A percentile compares a stretch with the other conserved stretches of the same genome.
Conservation (phyloP, 495 filamentous ascomycete species). For the Trypethelium eluteriae region DNA sequence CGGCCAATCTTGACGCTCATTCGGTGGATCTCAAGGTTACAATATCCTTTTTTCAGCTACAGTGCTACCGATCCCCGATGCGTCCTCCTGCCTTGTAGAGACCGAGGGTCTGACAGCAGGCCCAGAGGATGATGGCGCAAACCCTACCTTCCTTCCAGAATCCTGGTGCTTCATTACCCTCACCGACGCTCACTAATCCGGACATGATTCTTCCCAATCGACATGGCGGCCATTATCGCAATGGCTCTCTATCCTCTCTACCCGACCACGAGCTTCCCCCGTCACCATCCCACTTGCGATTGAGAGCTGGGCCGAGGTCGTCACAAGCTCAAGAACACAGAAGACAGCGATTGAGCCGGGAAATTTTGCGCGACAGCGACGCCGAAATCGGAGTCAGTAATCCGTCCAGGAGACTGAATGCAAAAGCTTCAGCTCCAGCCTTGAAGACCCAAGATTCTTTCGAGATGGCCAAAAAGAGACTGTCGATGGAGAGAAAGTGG, state of each 20-base stretch:
- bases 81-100: neutral
- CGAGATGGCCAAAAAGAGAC: conserved; percentile 10
- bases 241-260: conserved; percentile 45
- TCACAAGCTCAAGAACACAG: conserved; percentile 2
- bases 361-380: conserved; percentile 6
- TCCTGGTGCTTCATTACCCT: conserved; percentile 40
- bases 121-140: neutral
- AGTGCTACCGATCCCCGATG: neutral
- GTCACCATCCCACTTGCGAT: conserved; percentile 14
- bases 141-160: conserved; percentile 10
- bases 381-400: neutral
- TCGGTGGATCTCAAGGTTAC: neutral
- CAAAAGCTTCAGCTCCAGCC: conserved; percentile 5
- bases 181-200: conserved; percentile 84
- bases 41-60: neutral
- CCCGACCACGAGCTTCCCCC: conserved; percentile 3
- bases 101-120: neutral
- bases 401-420: neutral
- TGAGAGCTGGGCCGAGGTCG: conserved; percentile 2
- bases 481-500: conserved; percentile 7
- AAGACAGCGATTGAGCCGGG: conserved; percentile 10
- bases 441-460: conserved; percentile 9
- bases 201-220: conserved; percentile 81
- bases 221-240: conserved; percentile 43
- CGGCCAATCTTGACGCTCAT: neutral